Conservation (phyloP, 2,329 filamentous ascomycete genomes). For the Teratosphaeria gauchensis region DNA sequence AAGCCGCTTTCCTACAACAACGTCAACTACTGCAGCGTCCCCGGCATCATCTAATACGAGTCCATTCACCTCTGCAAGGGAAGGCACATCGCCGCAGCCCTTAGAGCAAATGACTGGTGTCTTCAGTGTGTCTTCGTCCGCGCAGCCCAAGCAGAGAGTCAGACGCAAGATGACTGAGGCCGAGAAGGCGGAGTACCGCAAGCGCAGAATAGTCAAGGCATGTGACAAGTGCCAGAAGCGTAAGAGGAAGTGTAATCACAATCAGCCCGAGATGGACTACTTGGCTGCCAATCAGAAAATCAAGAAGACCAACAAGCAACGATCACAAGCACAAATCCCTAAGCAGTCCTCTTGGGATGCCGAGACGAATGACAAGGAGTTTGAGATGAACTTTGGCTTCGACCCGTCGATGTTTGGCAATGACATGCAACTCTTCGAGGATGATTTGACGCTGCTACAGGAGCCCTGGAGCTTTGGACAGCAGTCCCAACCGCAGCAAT, state of each 20-base stretch:
- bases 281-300: constrained; percentile 6
- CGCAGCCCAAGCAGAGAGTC: constrained; percentile 26
- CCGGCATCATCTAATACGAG: background rate
- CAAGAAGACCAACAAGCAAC: constrained; percentile 10
- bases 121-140: constrained; percentile 25
- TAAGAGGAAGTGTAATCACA: constrained; percentile 27
- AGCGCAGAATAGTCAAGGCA: constrained; percentile 28
- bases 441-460: constrained; percentile 17
- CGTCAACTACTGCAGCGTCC: constrained; percentile 2
- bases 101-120: constrained; percentile 29
- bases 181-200: constrained; percentile 29
- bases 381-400: background rate
- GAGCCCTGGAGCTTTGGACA: constrained; percentile 15
- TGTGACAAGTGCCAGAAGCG: constrained; percentile 28
- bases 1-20: constrained; percentile 11
- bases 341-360: background rate
- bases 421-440: constrained; percentile 15
- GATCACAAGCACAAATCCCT: background rate
- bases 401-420: constrained; percentile 1
- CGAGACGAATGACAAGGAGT: background rate
- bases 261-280: constrained; percentile 23
- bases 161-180: constrained; percentile 30
- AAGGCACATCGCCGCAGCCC: constrained; percentile 16
- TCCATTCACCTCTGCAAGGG: constrained; percentile 1
- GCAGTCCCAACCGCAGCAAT: constrained; percentile 2